Evolutionary conservation across 345 rosid genomes (phyloP), one percentile per base, ranked within the genome.

Genomic region (Syzygium jambos): DNA sequence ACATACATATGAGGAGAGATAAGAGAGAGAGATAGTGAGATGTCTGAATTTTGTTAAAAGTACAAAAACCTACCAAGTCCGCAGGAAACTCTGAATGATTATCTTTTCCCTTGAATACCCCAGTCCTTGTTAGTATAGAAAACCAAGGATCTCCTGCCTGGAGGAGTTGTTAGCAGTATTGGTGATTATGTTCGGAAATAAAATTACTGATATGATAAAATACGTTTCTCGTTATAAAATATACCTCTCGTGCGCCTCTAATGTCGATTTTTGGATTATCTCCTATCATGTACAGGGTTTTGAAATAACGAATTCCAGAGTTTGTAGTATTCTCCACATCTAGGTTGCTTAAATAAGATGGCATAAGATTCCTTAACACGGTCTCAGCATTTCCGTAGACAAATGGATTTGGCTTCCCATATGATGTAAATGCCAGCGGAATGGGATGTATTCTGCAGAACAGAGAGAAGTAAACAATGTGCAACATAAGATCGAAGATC

Each of bases 111-210:
- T 94, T 96, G 91, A 97, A 96, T 87, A 94, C 97, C 52, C 99
- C 97, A 1, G 96, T 96, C 91, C 98, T 95, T 3, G 97, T 96
- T 93, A 97, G 90, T 85, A 97, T 97, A 63, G 99, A 93, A 93
- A 96, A 97, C 98, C 99, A 95, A 43, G 94, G 99, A 51, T 80
- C 90, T 87, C 98, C 97, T 9, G 96, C 96, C 98, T 95, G 93
- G 86, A 84, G 90, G 21, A 19, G 46, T 68, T 34, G 46, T 68
- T 68, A 17, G 41, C 49, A 68, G 49, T 1, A 68, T 5, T 9
- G 25, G 80, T 68, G 43, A 34, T 68, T 38, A 10, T 34, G 49
- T 68, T 10, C 25, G 0, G 7, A 68, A 17, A 68, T 68, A 30
- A 68, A 68, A 34, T 17, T 34, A 19, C 49, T 19, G 14, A 68